Conservation (phyloP, 495 filamentous ascomycete species). For the Sporormia fimetaria region DNA sequence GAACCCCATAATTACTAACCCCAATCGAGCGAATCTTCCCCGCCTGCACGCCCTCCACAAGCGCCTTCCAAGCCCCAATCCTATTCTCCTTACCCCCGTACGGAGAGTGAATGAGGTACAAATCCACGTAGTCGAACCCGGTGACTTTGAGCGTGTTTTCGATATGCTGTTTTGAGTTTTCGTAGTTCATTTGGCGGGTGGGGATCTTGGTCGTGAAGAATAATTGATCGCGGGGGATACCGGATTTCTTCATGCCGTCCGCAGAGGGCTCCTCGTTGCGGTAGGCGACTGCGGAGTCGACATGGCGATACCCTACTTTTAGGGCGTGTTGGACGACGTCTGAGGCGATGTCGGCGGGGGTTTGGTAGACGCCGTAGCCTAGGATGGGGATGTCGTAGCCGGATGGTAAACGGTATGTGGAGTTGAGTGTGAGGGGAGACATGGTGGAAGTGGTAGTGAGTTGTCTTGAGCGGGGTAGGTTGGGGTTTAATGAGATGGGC, state of each 20-base stretch:
- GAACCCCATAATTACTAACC: slow-evolving; percentile 56
- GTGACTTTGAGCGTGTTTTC: slow-evolving; percentile 41
- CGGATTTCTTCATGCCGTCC: slow-evolving; percentile 45
- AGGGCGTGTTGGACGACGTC: slow-evolving; percentile 51
- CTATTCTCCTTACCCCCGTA: slow-evolving; percentile 46
- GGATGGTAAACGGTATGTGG: slow-evolving; percentile 57
- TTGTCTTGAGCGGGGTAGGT: not conserved
- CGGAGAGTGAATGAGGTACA: slow-evolving; percentile 50
- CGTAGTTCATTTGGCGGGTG: slow-evolving; percentile 37
- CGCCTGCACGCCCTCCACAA: slow-evolving; percentile 49
- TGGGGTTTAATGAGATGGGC: not conserved
- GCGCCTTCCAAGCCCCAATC: slow-evolving; percentile 53
- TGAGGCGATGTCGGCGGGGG: slow-evolving; percentile 47
- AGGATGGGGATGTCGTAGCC: slow-evolving; percentile 67
- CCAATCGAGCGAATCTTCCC: slow-evolving; percentile 56
- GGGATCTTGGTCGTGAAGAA: slow-evolving; percentile 68
- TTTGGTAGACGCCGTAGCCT: slow-evolving; percentile 68
- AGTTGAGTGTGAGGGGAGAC: slow-evolving; percentile 44
- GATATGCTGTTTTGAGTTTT: slow-evolving; percentile 40
- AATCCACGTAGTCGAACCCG: slow-evolving; percentile 50
- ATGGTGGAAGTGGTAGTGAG: slow-evolving; percentile 10
- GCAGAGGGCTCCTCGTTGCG: slow-evolving; percentile 58
- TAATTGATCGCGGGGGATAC: slow-evolving; percentile 49
- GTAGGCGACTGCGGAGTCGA: slow-evolving; percentile 64
- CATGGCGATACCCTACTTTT: slow-evolving; percentile 61